A percentile compares a stretch with the other conserved stretches of the same genome.
phyloP scores from a whole-genome alignment of 257 asterid species.

The Solanum ossicruentum region DNA sequence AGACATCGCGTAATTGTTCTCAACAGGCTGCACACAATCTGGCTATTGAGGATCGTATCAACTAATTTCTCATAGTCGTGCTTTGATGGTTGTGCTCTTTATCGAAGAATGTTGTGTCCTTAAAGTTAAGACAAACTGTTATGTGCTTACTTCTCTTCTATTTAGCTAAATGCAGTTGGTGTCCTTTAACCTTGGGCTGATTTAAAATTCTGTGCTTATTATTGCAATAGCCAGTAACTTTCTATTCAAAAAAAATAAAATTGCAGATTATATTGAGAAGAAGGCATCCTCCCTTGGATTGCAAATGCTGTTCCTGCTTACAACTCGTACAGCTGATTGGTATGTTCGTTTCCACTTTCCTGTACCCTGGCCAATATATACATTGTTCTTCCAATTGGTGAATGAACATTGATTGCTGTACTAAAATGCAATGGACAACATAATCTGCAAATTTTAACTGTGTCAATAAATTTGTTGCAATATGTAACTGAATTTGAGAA shows the following conservation, averaged over 20 bases:
- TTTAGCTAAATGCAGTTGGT: background rate
- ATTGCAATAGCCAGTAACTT: background rate
- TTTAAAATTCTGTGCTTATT: background rate
- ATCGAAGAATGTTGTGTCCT: background rate
- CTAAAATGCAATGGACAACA: background rate
- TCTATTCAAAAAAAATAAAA: background rate
- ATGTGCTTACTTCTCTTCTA: background rate
- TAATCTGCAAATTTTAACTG: background rate
- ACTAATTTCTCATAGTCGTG: background rate
- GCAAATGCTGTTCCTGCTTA: conserved; percentile 63
- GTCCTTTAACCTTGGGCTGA: background rate
- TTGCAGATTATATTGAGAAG: conserved; percentile 83
- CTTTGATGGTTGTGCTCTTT: background rate
- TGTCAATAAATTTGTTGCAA: background rate
- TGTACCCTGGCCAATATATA: background rate
- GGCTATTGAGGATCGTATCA: background rate
- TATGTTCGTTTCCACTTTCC: conserved; percentile 14
- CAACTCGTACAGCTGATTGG: conserved; percentile 98
- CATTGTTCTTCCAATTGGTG: background rate
- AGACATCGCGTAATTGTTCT: background rate
- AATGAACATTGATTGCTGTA: background rate
- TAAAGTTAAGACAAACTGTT: background rate
- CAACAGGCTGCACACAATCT: background rate
- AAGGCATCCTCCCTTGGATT: conserved; percentile 78
- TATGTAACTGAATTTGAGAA: background rate